A percentile compares a stretch with the other conserved stretches of the same genome.
phyloP scores from a whole-genome alignment of 2,329 filamentous ascomycete genomes.

The Xylariaceae sp. region DNA sequence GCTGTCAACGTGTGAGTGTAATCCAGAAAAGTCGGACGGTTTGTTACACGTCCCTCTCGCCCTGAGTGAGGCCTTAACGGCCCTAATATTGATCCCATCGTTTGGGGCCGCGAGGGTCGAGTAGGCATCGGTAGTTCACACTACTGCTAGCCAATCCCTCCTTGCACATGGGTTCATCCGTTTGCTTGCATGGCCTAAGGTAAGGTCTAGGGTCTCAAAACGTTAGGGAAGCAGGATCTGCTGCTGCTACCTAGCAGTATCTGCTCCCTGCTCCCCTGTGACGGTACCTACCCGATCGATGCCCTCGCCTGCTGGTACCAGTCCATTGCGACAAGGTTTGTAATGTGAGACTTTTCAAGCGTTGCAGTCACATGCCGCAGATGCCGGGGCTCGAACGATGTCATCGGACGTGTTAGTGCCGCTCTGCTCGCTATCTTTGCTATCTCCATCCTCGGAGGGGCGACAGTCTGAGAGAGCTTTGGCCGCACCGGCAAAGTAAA shows the following conservation, averaged over 20 bases:
- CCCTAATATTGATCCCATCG: conserved; percentile 14
- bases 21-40: not conserved
- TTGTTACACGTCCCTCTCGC: not conserved
- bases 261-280: too few relatives aligned
- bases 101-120: conserved; percentile 10
- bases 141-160: conserved; percentile 24
- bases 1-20: too few relatives aligned
- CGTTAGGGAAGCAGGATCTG: too few relatives aligned
- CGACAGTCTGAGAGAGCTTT: not conserved
- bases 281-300: not conserved
- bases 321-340: conserved; percentile 22
- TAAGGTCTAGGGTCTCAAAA: too few relatives aligned
- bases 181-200: not conserved
- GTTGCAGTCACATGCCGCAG: conserved; percentile 26
- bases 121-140: too few relatives aligned
- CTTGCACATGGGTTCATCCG: conserved; percentile 25
- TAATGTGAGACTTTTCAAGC: conserved; percentile 8
- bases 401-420: conserved; percentile 19
- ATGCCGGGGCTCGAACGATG: conserved; percentile 14
- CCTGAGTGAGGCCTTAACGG: not conserved
- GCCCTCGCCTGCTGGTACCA: conserved; percentile 20
- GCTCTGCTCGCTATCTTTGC: conserved; percentile 15
- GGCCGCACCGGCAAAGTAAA: conserved; percentile 10
- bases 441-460: conserved; percentile 11
- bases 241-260: too few relatives aligned